These are phyloP conservation scores for Porcisia deanei DNA, from an alignment of 208 protist genomes.

Conservation along the genomic window DNA sequence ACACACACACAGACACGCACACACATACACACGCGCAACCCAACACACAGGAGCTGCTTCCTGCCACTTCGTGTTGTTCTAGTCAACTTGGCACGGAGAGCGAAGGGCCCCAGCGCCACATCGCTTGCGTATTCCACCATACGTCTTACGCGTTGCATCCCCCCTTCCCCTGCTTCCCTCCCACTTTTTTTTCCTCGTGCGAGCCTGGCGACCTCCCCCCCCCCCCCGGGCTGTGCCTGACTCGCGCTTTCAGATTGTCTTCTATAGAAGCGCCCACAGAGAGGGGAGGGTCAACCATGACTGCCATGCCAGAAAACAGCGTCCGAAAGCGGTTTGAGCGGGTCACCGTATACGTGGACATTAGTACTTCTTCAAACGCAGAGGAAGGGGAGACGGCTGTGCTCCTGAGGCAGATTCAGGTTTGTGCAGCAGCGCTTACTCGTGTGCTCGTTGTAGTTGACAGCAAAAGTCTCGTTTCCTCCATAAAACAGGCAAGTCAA, in stretches of 20 bases:
- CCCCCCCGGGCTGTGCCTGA: background rate
- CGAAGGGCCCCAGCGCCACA: background rate
- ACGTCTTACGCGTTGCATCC: too few relatives aligned
- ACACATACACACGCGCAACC: background rate
- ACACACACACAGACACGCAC: background rate
- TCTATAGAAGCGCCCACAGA: background rate
- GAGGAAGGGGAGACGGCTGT: background rate
- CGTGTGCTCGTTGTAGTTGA: constrained; percentile 3
- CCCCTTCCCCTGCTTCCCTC: background rate
- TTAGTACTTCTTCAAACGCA: background rate
- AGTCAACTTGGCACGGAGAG: background rate
- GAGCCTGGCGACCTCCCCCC: too few relatives aligned
- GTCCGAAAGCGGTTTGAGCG: constrained; percentile 22
- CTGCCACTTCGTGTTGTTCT: background rate
- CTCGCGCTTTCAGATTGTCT: background rate
- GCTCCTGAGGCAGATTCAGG: constrained; percentile 2
- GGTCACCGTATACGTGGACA: constrained; percentile 27
- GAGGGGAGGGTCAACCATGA: background rate
- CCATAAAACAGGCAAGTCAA: background rate
- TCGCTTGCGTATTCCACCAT: background rate
- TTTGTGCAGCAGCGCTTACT: constrained; percentile 4
- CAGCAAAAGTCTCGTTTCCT: background rate
- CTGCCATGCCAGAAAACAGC: background rate
- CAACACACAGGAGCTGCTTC: background rate
- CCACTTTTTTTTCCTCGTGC: background rate